A percentile compares a stretch with the other conserved stretches of the same genome.
Evolutionary conservation across 163 green algal genomes (phyloP).

Genomic region (Chlamydomonas reinhardtii): DNA sequence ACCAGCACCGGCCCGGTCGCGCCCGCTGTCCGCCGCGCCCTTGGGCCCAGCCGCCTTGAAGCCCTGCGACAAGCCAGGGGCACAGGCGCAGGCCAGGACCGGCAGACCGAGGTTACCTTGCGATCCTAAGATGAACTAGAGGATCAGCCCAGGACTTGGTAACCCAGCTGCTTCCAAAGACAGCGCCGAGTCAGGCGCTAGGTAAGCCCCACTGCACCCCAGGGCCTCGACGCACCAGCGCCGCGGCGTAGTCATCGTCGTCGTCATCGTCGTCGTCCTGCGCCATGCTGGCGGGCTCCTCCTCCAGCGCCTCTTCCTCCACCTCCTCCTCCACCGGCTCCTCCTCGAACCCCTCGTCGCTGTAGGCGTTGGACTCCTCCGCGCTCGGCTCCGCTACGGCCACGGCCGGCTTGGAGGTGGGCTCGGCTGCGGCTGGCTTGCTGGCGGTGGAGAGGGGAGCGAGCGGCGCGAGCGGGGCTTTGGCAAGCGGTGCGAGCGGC

Average conservation of each 20-base stretch:
- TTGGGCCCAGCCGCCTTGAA: neutral
- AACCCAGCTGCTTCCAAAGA: too few relatives aligned
- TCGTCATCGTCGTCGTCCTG: neutral
- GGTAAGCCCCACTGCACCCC: too few relatives aligned
- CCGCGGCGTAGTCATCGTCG: constrained; percentile 28
- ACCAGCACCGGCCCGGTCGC: neutral
- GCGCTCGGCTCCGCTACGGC: neutral
- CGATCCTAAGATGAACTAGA: too few relatives aligned
- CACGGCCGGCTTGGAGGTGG: neutral
- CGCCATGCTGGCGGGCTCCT: neutral
- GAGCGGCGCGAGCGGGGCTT: neutral
- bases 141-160: too few relatives aligned
- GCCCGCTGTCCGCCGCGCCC: neutral
- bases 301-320: neutral
- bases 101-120: too few relatives aligned
- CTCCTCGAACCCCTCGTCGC: constrained; percentile 25
- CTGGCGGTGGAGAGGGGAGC: neutral
- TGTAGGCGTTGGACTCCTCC: neutral
- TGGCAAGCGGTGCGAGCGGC: neutral
- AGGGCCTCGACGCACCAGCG: constrained; percentile 2
- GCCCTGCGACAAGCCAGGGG: neutral
- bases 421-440: neutral
- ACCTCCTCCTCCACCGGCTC: constrained; percentile 18
- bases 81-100: too few relatives aligned
- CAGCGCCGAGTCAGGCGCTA: too few relatives aligned